Percentiles rank a stretch among this genome's conserved stretches.
Conservation (phyloP, 257 asterid genomes). For the Solanum pennellii region DNA sequence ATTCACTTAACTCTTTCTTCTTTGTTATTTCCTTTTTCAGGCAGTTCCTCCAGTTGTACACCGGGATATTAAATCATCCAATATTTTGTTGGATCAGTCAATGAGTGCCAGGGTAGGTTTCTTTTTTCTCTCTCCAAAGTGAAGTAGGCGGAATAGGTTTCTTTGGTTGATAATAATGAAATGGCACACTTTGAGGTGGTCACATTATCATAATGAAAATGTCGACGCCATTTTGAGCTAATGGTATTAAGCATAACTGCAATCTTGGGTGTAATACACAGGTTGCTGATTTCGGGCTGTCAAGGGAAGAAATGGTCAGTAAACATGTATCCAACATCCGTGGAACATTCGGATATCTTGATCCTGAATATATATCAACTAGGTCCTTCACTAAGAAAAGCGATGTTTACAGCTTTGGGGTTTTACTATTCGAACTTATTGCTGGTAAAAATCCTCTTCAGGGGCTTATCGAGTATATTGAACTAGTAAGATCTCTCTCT, state of each 20-base stretch:
- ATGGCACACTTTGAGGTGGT: not conserved
- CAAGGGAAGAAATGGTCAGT: conserved; percentile 82
- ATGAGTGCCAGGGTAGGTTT: conserved; percentile 76
- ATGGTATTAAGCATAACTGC: not conserved
- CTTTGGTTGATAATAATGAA: not conserved
- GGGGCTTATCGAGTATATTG: conserved; percentile 85
- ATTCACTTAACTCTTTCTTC: not conserved
- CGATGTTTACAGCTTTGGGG: conserved; percentile 90
- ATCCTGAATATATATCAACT: conserved; percentile 90
- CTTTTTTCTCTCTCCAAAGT: not conserved
- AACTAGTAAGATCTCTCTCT: conserved; percentile 50
- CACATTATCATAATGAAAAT: not conserved
- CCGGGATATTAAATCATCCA: conserved; percentile 88
- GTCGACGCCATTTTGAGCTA: not conserved
- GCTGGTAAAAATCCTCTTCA: conserved; percentile 89
- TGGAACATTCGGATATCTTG: conserved; percentile 93
- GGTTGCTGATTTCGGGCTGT: conserved; percentile 97
- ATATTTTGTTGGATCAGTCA: conserved; percentile 78
- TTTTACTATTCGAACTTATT: conserved; percentile 78
- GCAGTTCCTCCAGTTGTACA: conserved; percentile 96
- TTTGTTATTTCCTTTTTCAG: conserved; percentile 29
- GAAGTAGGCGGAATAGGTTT: not conserved
- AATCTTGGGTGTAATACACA: conserved; percentile 14
- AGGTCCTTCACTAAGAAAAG: conserved; percentile 81
- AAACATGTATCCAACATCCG: conserved; percentile 57